phyloP scores from a whole-genome alignment of 108 stramenopile species.

The Epithemia pelagica region DNA sequence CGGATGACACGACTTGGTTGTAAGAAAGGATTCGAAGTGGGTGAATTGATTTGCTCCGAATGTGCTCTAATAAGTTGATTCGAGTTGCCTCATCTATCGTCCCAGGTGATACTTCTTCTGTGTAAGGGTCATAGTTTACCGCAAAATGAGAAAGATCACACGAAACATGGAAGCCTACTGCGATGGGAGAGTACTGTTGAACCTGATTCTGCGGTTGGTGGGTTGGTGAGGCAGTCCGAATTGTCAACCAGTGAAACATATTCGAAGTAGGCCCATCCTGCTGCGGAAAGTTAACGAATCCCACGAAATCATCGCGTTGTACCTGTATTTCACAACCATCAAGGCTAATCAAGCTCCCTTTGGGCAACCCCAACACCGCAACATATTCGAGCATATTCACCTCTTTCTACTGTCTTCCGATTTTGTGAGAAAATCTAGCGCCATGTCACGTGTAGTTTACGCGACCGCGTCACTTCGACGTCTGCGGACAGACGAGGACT shows the following conservation, averaged over 20 bases:
- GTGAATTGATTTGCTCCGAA: conserved; percentile 7
- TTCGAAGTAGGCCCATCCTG: no score
- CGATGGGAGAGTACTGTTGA: not conserved
- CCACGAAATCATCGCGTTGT: conserved; percentile 50
- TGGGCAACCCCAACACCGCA: conserved; percentile 33
- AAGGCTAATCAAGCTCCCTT: conserved; percentile 25
- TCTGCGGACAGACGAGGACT: no score
- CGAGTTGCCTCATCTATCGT: conserved; percentile 42
- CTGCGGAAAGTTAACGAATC: conserved; percentile 17
- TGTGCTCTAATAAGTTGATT: conserved; percentile 36
- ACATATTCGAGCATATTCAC: conserved; percentile 3
- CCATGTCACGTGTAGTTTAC: no score
- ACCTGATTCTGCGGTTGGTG: not conserved
- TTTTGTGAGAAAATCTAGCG: no score
- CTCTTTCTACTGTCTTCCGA: no score
- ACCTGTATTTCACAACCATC: conserved; percentile 34
- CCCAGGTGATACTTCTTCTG: conserved; percentile 65
- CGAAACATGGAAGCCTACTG: not conserved
- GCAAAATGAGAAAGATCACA: conserved; percentile 32
- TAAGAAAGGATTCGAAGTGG: conserved; percentile 36
- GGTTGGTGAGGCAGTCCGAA: conserved; percentile 1
- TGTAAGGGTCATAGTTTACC: conserved; percentile 51
- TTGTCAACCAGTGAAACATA: conserved; percentile 39
- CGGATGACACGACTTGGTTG: not conserved
- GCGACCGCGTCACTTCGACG: no score